These are phyloP conservation scores for Shiraia sp. DNA, from an alignment of 2,329 filamentous ascomycete species.

Conservation along the genomic window DNA sequence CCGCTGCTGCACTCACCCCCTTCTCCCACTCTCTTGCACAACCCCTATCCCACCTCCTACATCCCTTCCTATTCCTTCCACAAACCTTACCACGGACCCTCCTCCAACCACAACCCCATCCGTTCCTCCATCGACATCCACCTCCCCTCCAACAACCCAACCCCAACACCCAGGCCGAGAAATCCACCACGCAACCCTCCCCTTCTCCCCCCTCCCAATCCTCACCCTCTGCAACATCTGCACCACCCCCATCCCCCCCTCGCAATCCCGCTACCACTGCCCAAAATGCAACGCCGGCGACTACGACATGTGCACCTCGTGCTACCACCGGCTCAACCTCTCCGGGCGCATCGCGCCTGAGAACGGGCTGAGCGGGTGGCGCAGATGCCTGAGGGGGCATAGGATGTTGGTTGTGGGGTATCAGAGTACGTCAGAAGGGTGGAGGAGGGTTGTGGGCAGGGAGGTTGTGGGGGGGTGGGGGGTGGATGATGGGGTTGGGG, in stretches of 20 bases:
- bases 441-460: too few species aligned
- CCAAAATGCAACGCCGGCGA: slow-evolving; percentile 76
- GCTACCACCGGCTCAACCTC: slow-evolving; percentile 71
- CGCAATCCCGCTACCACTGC: slow-evolving; percentile 77
- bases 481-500: too few species aligned
- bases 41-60: slow-evolving; percentile 16
- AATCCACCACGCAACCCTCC: slow-evolving; percentile 35
- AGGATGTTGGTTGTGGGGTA: slow-evolving; percentile 80
- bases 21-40: slow-evolving; percentile 70
- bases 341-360: slow-evolving; percentile 69
- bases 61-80: slow-evolving; percentile 19
- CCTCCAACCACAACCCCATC: too few species aligned
- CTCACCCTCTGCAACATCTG: slow-evolving; percentile 80
- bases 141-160: slow-evolving; percentile 38
- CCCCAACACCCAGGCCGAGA: slow-evolving; percentile 46
- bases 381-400: slow-evolving; percentile 78
- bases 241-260: slow-evolving; percentile 70
- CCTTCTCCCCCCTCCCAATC: slow-evolving; percentile 71
- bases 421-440: slow-evolving; percentile 72
- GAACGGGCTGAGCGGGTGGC: slow-evolving; percentile 81
- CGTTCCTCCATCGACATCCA: slow-evolving; percentile 35
- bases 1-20: slow-evolving; percentile 76
- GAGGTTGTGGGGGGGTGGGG: too few species aligned
- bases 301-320: slow-evolving; percentile 81
- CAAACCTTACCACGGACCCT: slow-evolving; percentile 22